Evolutionary conservation across 441 rosid genomes (phyloP), one percentile per base, ranked within the genome.

Genomic region (Breynia disticha): DNA sequence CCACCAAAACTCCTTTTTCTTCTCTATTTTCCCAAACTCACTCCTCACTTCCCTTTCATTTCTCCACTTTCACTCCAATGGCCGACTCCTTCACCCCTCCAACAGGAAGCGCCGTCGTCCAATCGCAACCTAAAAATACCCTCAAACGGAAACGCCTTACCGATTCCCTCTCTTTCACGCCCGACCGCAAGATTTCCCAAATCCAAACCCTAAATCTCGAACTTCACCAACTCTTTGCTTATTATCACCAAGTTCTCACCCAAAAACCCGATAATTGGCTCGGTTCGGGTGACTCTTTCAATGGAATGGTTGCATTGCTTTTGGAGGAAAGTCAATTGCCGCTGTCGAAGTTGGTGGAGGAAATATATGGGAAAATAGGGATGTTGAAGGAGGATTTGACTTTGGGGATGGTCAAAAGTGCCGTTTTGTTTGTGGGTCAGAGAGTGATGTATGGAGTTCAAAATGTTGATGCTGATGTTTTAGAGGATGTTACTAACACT

Each of bases 241-340:
- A 61, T 67, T 87, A 67, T 63, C 28, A 57, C 17, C 76, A 90
- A 63, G 19, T 79, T 35, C 61, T 66, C 60, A 71, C 51, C 16
- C 68, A 60, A 62, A 65, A 39, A 21, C 16, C 54, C 22, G 56
- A 72, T 59, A 57, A 65, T 4, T n/a, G 21, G 19, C 3, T 17
- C 19, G 19, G 20, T 0, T 17, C 8, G 50, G 22, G 3, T 10
- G 50, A 47, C 17, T 11, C 50, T 12, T 11, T 72, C 56, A 70
- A 79, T 43, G 73, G 76, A 12, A 46, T 46, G 71, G 87, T 84
- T 46, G 83, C 79, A 38, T 58, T 74, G 68, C 61, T 85, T 37
- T 67, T 90, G 77, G 97, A 90, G 73, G 97, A 84, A 72, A 80
- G 73, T 54, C 70, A 57, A 4, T 59, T 69, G 59, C 80, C 95